Conservation (phyloP, 768 basidiomycete genomes). For the Hygrocybe punicea region DNA sequence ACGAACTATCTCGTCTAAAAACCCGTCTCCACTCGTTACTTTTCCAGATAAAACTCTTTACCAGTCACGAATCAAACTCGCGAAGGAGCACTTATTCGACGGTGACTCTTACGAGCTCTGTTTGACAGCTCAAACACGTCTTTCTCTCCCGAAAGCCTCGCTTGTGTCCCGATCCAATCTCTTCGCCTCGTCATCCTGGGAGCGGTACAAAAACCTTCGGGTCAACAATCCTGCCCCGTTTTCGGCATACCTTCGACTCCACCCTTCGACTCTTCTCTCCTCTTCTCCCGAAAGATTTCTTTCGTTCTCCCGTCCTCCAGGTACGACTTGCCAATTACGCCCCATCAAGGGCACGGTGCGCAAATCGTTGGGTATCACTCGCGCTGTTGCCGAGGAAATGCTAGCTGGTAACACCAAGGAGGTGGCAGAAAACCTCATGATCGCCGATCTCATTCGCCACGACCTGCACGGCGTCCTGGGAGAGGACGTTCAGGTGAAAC, state of each 20-base stretch:
- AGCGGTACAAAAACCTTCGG: slow-evolving; percentile 69
- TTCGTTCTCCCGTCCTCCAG: slow-evolving; percentile 66
- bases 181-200: slow-evolving; percentile 57
- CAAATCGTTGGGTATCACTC: slow-evolving; percentile 61
- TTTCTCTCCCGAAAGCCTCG: slow-evolving; percentile 44
- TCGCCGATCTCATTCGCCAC: slow-evolving; percentile 92
- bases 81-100: slow-evolving; percentile 69
- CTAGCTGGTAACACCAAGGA: slow-evolving; percentile 75
- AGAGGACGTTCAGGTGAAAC: slow-evolving; percentile 74
- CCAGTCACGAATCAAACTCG: slow-evolving; percentile 61
- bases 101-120: slow-evolving; percentile 95
- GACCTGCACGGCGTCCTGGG: slow-evolving; percentile 85
- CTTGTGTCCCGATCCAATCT: slow-evolving; percentile 18
- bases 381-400: slow-evolving; percentile 60
- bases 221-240: slow-evolving; percentile 84
- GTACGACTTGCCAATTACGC: slow-evolving; percentile 71
- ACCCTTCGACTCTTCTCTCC: slow-evolving; percentile 73
- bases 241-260: slow-evolving; percentile 74
- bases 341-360: slow-evolving; percentile 93
- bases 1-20: background rate
- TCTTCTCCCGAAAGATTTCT: slow-evolving; percentile 94
- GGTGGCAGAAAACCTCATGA: slow-evolving; percentile 96
- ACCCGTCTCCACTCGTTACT: slow-evolving; percentile 31
- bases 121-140: slow-evolving; percentile 69
- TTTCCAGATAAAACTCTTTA: slow-evolving; percentile 61